Base-by-base conservation (phyloP, 768 basidiomycete species). In the Mycena polygramma region DNA sequence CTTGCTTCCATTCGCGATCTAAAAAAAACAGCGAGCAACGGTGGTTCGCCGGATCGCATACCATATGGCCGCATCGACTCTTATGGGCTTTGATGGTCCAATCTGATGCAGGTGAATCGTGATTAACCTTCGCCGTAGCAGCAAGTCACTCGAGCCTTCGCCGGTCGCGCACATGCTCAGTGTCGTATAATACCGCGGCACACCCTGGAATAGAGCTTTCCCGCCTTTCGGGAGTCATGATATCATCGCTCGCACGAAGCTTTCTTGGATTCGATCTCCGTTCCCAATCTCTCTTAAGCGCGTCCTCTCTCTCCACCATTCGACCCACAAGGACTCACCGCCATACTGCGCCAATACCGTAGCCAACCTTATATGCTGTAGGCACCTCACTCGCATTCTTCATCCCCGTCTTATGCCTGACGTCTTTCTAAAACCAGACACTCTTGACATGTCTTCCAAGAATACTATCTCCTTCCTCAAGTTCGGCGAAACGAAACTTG, bases 211-310 rank as follows among this genome's bases (percentile, higher is more conserved):
- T 53, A 68, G 54, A 68, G 62, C 67, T 68, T 2, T 46, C 19
- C 64, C 52, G 60, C 24, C 30, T 30, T n/a, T 17, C 17, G 19
- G 35, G n/a, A 53, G 24, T n/a, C 63, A 58, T 51, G 59, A 65
- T 55, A 48, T 46, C 46, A 36, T 11, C 45, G 59, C 41, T 15
- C 41, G 37, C 43, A 24, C 39, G 13, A 46, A 45, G 7, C 30
- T 55, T 57, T 49, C 68, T 51, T 35, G 13, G 66, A 62, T 66
- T 62, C 63, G 43, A 61, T 70, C 77, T 53, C 58, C 74, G 72
- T 70, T 65, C 78, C 83, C 82, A 80, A 72, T 83, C 82, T 82
- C 84, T 84, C 82, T 87, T 82, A 82, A 83, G 77, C 79, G 73
- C 59, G 46, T 49, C 68, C 73, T 76, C 68, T 71, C 73, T 71